Evolutionary conservation across 2,329 filamentous ascomycete genomes (phyloP), one percentile per base, ranked within the genome.

Genomic region (Pyrenophora tritici-repentis): DNA sequence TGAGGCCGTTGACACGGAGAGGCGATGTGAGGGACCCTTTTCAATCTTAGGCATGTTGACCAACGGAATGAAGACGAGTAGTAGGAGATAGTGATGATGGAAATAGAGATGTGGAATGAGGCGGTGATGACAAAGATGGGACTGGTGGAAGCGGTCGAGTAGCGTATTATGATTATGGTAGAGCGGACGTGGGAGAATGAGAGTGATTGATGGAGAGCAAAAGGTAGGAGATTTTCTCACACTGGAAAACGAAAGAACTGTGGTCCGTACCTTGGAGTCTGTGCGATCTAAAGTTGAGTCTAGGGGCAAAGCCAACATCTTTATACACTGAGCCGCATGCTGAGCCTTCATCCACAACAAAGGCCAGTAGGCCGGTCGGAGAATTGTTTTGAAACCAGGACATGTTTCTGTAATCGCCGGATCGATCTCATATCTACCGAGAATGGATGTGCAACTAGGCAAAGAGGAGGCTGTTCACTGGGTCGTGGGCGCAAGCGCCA

Each of bases 41-140:
- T 70, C 69, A 55, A 74, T 71, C 62, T 78, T 79, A 42, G 77
- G 77, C 77, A 80, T 79, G 62, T 70, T 74, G 63, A 68, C 58
- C 60, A 72, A 52, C 38, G 22, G 35, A 48, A 52, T 47, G 47
- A 39, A 50, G 45, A 58, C 49, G 56, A 41, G 48, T 53, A 48
- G 56, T 55, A 63, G 36, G 56, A 35, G 47, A 38, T 40, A 50
- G 26, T 42, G 39, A 55, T 29, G 50, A 38, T 26, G 52, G 42
- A 38, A 51, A 53, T 44, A 38, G 42, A 50, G 56, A 55, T 35
- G 31, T 41, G 49, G 43, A 47, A 49, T 53, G 55, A 57, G 55
- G 50, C 47, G 48, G 44, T 45, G 53, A 59, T 47, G 52, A 53
- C 45, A 39, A 56, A 50, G 50, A 53, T 53, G 43, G 55, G 61